These are phyloP conservation scores for Jimgerdemannia flammicorona DNA, from an alignment of 192 early-diverging fungal species.

Conservation along the genomic window DNA sequence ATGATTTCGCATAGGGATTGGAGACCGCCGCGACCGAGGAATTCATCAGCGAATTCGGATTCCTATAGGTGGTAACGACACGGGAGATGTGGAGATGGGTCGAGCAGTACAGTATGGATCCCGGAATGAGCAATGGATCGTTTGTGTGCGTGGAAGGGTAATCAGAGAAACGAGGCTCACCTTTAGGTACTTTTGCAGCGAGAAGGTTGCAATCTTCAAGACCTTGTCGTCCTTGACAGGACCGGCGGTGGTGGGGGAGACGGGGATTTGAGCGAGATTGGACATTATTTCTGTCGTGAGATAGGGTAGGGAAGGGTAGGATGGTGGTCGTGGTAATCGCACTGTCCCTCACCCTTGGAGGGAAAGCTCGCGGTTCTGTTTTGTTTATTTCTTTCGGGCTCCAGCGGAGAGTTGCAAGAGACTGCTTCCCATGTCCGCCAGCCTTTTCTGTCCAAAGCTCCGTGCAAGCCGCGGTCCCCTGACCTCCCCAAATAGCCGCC, in stretches of 20 bases:
- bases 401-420: too few relatives aligned
- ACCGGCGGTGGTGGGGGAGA: neutral
- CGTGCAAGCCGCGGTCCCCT: too few relatives aligned
- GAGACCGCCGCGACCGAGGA: constrained; percentile 51
- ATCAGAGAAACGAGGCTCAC: constrained; percentile 13
- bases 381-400: too few relatives aligned
- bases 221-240: constrained; percentile 43
- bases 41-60: constrained; percentile 61
- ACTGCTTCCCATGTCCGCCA: too few relatives aligned
- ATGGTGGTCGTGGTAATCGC: neutral
- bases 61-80: constrained; percentile 35
- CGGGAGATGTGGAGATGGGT: neutral
- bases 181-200: constrained; percentile 60
- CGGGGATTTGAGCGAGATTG: neutral
- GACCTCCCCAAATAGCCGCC: too few relatives aligned
- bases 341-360: neutral
- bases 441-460: too few relatives aligned
- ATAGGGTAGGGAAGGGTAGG: neutral
- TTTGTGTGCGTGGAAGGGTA: neutral
- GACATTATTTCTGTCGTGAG: neutral
- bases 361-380: too few relatives aligned
- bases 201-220: constrained; percentile 57
- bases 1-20: constrained; percentile 56
- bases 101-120: too few relatives aligned
- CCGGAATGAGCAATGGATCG: neutral